These are phyloP conservation scores for Pelagophyceae sp. DNA, from an alignment of 352 stramenopile genomes.

Conservation along the genomic window DNA sequence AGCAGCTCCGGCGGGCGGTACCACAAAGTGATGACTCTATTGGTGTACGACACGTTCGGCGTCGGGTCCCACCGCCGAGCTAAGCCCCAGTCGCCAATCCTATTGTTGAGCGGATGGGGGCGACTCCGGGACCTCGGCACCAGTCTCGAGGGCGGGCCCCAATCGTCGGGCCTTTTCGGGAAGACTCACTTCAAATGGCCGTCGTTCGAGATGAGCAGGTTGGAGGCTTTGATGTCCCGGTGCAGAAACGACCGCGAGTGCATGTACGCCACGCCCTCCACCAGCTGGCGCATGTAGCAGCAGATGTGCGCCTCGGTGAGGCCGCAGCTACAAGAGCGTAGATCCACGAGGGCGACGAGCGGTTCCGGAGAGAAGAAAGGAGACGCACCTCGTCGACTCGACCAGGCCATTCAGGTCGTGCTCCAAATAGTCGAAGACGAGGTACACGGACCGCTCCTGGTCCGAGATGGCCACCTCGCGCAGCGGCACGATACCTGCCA, in stretches of 20 bases:
- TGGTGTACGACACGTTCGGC: constrained; percentile 44
- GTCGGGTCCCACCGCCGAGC: not conserved
- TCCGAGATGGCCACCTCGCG: not conserved
- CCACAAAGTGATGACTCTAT: constrained; percentile 89
- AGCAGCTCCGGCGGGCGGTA: constrained; percentile 87
- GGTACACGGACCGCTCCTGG: constrained; percentile 34
- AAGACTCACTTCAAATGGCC: constrained; percentile 30
- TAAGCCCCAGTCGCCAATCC: constrained; percentile 28
- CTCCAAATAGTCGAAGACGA: constrained; percentile 54
- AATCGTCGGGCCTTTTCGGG: too few relatives aligned
- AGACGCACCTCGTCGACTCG: constrained; percentile 48
- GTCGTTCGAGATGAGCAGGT: constrained; percentile 66
- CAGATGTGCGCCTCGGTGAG: constrained; percentile 33
- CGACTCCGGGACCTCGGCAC: too few relatives aligned
- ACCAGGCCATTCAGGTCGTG: constrained; percentile 54
- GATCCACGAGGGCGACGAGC: constrained; percentile 48
- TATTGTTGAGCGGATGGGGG: too few relatives aligned
- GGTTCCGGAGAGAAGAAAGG: constrained; percentile 50
- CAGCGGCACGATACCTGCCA: not conserved
- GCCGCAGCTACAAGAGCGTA: constrained; percentile 50
- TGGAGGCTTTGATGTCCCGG: constrained; percentile 75
- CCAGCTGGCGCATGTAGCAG: constrained; percentile 34
- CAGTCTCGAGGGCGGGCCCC: too few relatives aligned
- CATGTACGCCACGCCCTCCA: constrained; percentile 73
- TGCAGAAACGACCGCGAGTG: constrained; percentile 77